These are phyloP conservation scores for Boletellus sp. DNA, from an alignment of 768 basidiomycete genomes.

Conservation along the genomic window DNA sequence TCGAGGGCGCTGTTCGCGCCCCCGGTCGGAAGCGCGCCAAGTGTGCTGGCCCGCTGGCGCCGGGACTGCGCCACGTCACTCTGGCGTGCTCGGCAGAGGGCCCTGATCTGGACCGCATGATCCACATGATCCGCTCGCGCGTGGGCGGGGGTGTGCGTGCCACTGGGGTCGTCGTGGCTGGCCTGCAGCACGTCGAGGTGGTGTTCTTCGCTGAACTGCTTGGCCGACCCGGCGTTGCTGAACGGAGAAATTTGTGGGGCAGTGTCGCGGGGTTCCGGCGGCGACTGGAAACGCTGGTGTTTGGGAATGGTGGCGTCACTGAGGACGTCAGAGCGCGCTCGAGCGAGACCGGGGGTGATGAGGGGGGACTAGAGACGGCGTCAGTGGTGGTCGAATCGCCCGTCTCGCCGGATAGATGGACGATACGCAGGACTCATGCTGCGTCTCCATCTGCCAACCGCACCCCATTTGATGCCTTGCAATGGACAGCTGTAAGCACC, in stretches of 20 bases:
- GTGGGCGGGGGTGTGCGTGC: constrained; percentile 1
- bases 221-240: background rate
- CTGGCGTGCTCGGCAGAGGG: constrained; percentile 14
- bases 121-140: constrained; percentile 9
- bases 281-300: background rate
- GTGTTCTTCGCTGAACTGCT: constrained; percentile 13
- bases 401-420: no score
- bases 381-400: no score
- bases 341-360: no score
- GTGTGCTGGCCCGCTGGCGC: constrained; percentile 1
- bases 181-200: constrained; percentile 6
- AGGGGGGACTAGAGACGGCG: no score
- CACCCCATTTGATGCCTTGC: no score
- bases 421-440: no score
- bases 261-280: background rate
- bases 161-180: background rate
- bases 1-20: background rate
- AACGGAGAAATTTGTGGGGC: background rate
- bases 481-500: no score
- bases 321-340: no score
- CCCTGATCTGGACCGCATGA: constrained; percentile 8
- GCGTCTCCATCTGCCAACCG: no score
- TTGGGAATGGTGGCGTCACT: background rate
- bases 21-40: no score
- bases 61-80: constrained; percentile 11